phyloP scores from a whole-genome alignment of 192 early-diverging fungal species.

The Gaertneriomyces semiglobifer region DNA sequence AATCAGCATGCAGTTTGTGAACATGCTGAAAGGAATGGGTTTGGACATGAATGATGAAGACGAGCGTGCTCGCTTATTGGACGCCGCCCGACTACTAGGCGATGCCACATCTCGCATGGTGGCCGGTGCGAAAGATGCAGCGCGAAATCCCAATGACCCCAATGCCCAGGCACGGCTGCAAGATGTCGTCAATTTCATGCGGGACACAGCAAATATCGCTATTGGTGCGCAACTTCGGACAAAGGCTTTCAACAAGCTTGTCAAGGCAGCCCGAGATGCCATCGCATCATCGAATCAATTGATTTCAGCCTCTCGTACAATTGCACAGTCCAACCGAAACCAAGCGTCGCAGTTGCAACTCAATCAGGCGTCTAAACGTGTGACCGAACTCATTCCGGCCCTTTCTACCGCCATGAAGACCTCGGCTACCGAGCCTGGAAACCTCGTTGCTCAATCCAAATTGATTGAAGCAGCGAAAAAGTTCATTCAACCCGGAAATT shows the following conservation, averaged over 20 bases:
- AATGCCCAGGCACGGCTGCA: constrained; percentile 24
- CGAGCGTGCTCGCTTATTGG: constrained; percentile 36
- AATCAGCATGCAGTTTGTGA: constrained; percentile 46
- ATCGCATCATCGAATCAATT: constrained; percentile 51
- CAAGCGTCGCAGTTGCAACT: constrained; percentile 51
- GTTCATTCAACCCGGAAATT: constrained; percentile 39
- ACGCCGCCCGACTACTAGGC: constrained; percentile 37
- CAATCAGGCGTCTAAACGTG: constrained; percentile 40
- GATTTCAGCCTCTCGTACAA: constrained; percentile 37
- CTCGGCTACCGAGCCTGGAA: constrained; percentile 27
- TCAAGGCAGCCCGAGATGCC: constrained; percentile 44
- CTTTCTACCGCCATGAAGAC: constrained; percentile 34
- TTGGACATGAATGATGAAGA: constrained; percentile 29
- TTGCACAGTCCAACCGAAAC: constrained; percentile 49
- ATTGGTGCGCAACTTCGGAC: constrained; percentile 37
- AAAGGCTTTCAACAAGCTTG: constrained; percentile 38
- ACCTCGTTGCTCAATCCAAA: constrained; percentile 41
- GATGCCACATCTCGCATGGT: constrained; percentile 50
- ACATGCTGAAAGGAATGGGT: constrained; percentile 44
- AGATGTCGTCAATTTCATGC: constrained; percentile 13
- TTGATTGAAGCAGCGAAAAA: constrained; percentile 48
- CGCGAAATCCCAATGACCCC: constrained; percentile 29
- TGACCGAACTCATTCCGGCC: constrained; percentile 40
- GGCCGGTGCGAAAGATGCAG: constrained; percentile 43
- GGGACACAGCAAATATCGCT: constrained; percentile 26